Conservation (phyloP, 2,329 filamentous ascomycete species). For the Chaetomiaceae sp. region DNA sequence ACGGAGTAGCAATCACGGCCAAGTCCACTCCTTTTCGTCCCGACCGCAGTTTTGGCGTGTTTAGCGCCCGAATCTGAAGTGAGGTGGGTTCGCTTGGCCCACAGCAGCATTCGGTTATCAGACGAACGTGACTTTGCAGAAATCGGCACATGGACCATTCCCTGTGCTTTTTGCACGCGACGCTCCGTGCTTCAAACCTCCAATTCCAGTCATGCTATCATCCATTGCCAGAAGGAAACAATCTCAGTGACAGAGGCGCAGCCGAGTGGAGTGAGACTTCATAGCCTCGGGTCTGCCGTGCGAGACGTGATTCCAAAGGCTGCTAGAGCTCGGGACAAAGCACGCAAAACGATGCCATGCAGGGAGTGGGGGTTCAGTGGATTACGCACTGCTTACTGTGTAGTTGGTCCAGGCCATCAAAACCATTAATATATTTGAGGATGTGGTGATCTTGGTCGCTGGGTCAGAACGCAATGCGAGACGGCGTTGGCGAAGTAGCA, state of each 20-base stretch:
- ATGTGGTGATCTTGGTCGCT: conserved; percentile 19
- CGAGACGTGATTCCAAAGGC: conserved; percentile 14
- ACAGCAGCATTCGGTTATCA: conserved; percentile 8
- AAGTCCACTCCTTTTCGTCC: neutral
- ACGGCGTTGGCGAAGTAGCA: conserved; percentile 2
- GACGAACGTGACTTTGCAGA: neutral
- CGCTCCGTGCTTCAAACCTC: too few relatives aligned
- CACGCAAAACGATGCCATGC: conserved; percentile 14
- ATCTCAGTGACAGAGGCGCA: too few relatives aligned
- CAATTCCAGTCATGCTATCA: too few relatives aligned
- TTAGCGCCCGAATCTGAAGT: conserved; percentile 9
- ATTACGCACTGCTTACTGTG: neutral
- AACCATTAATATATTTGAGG: too few relatives aligned
- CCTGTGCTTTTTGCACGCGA: too few relatives aligned
- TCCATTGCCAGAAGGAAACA: too few relatives aligned
- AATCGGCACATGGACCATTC: neutral
- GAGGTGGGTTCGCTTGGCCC: conserved; percentile 6
- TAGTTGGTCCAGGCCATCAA: too few relatives aligned
- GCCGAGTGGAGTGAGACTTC: too few relatives aligned
- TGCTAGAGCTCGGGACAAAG: conserved; percentile 8
- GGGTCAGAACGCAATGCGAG: conserved; percentile 16
- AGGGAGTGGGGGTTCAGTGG: conserved; percentile 16
- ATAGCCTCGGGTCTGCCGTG: conserved; percentile 12
- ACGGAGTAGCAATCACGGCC: neutral
- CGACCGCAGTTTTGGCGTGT: neutral